Evolutionary conservation across 75 land plant species (phyloP), one percentile per base, ranked within the genome.

Genomic region (Picea sitchensis): DNA sequence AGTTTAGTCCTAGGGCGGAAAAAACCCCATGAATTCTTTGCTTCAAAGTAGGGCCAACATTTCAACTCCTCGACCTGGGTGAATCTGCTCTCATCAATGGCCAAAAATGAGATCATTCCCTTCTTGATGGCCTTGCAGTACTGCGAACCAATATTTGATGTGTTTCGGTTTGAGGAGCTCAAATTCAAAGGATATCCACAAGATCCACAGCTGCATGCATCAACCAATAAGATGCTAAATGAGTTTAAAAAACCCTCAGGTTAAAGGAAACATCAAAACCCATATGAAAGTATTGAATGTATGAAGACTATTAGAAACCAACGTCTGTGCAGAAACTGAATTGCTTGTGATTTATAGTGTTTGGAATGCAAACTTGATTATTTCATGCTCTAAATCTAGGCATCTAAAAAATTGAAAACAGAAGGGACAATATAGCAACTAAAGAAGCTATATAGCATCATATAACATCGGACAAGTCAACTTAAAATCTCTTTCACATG

Each of bases 131-230:
- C 83, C 77, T 86, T 90, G 18, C 87, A 74, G 73, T 90, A 90
- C 73, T 87, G 89, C 6, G 83, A 85, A 64, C 86, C 89, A 61
- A 89, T 85, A 6, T 74, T 81, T 31, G 88, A 64, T 7, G 88
- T 83, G 59, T 85, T 82, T 26, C 93, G 75, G 34, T 85, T 81
- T 1, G 88, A 89, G 58, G 93, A 89, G 78, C 82, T 84, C 76
- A 91, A 86, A 72, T 89, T 87, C 18, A 91, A 81, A 32, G 82
- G 85, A 75, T 88, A 91, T 14, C 87, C 91, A 82, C 93, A 91
- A 76, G 87, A 67, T 32, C 93, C 93, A 79, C 93, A 91, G 79
- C 93, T 91, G 93, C 82, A 87, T 58, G 18, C 62, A 60, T 60
- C 21, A 4, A 60, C 21, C 18, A n/a, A 60, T 15, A 15, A 60